Evolutionary conservation across 306 rosid species (phyloP).

Genomic region (Sicyos baderoa): DNA sequence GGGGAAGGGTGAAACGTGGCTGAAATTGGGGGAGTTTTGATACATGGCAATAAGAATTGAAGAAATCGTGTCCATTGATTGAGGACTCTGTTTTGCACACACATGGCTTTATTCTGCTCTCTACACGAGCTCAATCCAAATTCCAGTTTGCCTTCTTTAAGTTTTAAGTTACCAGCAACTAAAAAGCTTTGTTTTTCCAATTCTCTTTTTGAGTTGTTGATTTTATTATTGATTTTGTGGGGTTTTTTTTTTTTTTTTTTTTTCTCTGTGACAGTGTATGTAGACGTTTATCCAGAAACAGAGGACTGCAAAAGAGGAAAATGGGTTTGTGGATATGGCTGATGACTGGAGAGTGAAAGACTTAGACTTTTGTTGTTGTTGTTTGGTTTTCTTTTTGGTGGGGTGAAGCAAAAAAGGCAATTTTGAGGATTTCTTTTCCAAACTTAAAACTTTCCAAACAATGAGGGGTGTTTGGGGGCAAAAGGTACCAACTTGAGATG

Average conservation of each 20-base stretch:
- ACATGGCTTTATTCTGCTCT: slow-evolving; percentile 49
- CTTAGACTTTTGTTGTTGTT: no score
- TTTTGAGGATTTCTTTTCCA: no score
- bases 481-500: no score
- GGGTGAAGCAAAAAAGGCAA: no score
- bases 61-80: slow-evolving; percentile 53
- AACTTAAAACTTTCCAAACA: no score
- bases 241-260: neutral
- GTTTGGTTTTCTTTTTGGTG: no score
- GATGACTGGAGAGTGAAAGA: neutral
- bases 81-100: slow-evolving; percentile 40
- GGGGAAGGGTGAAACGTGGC: slow-evolving; percentile 61
- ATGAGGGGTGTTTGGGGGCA: no score
- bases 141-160: neutral
- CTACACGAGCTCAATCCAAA: slow-evolving; percentile 28
- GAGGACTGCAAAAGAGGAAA: neutral
- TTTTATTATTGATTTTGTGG: no score
- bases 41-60: slow-evolving; percentile 57
- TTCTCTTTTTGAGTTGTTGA: neutral
- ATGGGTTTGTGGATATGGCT: neutral
- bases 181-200: neutral
- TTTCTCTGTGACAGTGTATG: neutral
- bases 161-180: neutral
- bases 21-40: slow-evolving; percentile 23
- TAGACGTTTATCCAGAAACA: neutral